phyloP scores from a whole-genome alignment of 176 grass and related monocot genomes.

The Triticum urartu region DNA sequence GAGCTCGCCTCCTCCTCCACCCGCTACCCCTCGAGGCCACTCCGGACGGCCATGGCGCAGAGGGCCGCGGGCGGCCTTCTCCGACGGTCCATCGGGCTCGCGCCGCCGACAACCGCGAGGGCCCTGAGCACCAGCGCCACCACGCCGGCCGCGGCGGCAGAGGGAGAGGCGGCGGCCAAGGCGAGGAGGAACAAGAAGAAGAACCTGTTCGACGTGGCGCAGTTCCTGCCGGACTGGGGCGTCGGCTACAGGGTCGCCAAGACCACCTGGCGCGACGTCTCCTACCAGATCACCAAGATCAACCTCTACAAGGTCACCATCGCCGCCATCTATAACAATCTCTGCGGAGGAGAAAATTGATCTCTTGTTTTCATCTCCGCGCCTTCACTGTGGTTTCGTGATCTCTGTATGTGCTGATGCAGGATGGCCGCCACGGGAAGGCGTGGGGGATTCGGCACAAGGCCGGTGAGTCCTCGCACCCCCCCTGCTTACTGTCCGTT shows the following conservation, averaged over 20 bases:
- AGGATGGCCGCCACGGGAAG: conserved; percentile 91
- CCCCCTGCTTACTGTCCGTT: neutral
- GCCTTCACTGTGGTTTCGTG: neutral
- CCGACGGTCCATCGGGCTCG: conserved; percentile 22
- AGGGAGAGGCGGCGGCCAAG: conserved; percentile 23
- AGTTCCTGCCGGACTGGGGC: conserved; percentile 87
- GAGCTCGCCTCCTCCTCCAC: neutral
- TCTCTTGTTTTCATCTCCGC: neutral
- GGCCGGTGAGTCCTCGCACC: conserved; percentile 46
- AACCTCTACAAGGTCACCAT: conserved; percentile 84
- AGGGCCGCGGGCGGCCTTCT: conserved; percentile 19
- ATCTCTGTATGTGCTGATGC: neutral
- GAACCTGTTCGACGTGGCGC: conserved; percentile 83
- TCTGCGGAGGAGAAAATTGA: neutral
- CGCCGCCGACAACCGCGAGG: conserved; percentile 16
- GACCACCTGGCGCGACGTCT: conserved; percentile 87
- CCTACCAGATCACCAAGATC: conserved; percentile 87
- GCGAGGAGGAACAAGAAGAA: conserved; percentile 76
- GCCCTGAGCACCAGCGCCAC: conserved; percentile 25
- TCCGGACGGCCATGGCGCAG: conserved; percentile 20
- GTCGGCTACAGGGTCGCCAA: conserved; percentile 88
- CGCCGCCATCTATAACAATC: neutral
- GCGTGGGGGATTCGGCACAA: conserved; percentile 87
- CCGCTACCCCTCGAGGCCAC: neutral
- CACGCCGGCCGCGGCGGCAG: neutral